Conservation (phyloP, 208 protist species). For the Herpetomonas samuelpessoai region DNA sequence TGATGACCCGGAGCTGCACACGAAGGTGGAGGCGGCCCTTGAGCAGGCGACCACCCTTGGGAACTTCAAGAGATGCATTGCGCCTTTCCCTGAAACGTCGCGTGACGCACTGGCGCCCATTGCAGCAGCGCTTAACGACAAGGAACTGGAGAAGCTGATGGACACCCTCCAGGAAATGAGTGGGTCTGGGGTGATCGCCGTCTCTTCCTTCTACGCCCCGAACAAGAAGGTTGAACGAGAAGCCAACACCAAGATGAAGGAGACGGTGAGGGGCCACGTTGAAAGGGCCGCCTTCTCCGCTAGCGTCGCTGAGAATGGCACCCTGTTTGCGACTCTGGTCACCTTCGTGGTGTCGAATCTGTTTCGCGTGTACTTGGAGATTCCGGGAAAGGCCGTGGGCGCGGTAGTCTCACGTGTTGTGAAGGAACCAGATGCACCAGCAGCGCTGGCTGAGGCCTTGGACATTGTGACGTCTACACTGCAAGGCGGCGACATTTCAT, state of each 20-base stretch:
- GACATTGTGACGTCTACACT: constrained; percentile 39
- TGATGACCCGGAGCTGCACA: constrained; percentile 35
- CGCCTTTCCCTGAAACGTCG: constrained; percentile 33
- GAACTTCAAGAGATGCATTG: constrained; percentile 31
- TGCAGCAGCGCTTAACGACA: constrained; percentile 41
- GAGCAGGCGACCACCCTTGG: constrained; percentile 23
- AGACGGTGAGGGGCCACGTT: constrained; percentile 20
- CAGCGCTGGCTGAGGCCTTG: constrained; percentile 24
- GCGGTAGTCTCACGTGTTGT: constrained; percentile 43
- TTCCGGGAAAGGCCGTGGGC: constrained; percentile 59
- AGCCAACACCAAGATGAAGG: constrained; percentile 31
- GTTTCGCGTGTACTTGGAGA: constrained; percentile 50
- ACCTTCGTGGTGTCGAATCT: constrained; percentile 40
- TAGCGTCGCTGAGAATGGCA: constrained; percentile 34
- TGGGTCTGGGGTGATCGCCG: constrained; percentile 40
- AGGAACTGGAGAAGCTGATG: constrained; percentile 34
- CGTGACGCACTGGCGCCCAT: constrained; percentile 36
- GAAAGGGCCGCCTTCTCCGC: constrained; percentile 18
- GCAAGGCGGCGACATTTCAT: constrained; percentile 20
- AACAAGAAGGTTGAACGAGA: constrained; percentile 77
- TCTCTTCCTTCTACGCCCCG: constrained; percentile 57
- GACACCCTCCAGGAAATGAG: constrained; percentile 46
- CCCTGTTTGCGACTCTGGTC: constrained; percentile 47
- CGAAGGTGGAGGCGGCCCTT: constrained; percentile 32
- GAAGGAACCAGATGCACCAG: constrained; percentile 22